A percentile compares a stretch with the other conserved stretches of the same genome.
These are phyloP conservation scores for Helotiales sp. DNA, from an alignment of 2,329 filamentous ascomycete species.

Conservation along the genomic window DNA sequence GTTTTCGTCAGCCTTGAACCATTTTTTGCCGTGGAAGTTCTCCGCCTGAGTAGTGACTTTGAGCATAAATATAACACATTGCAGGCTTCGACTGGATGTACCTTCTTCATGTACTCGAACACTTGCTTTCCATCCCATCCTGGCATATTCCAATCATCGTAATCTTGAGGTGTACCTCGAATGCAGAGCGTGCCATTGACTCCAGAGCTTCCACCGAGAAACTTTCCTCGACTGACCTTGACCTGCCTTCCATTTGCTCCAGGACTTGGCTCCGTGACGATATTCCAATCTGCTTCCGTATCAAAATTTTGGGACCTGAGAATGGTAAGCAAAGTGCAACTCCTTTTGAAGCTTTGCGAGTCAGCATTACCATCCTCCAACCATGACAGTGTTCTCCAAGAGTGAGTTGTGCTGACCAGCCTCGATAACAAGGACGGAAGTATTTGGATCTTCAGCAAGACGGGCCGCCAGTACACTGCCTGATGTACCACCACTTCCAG, in stretches of 20 bases:
- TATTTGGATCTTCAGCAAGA: conserved; percentile 56
- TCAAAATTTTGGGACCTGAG: conserved; percentile 53
- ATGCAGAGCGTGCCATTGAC: conserved; percentile 57
- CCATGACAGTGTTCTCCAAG: conserved; percentile 57
- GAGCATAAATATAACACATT: neutral
- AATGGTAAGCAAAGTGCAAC: neutral
- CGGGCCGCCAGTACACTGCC: conserved; percentile 57
- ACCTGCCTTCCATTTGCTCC: conserved; percentile 51
- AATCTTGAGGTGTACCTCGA: conserved; percentile 53
- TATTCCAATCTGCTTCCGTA: conserved; percentile 57
- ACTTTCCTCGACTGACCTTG: conserved; percentile 54
- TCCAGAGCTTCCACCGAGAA: conserved; percentile 55
- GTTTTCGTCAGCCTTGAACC: conserved; percentile 56
- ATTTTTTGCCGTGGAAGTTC: conserved; percentile 61
- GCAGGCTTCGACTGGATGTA: conserved; percentile 31
- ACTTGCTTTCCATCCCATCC: conserved; percentile 63
- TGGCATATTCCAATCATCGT: conserved; percentile 60
- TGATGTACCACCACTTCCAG: conserved; percentile 50
- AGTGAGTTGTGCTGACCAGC: conserved; percentile 52
- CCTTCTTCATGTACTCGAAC: conserved; percentile 61
- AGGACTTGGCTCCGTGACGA: conserved; percentile 48
- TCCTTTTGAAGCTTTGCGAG: neutral
- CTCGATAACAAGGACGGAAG: conserved; percentile 54
- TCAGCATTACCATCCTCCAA: conserved; percentile 48
- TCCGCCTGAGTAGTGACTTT: conserved; percentile 49